Evolutionary conservation across 2,329 filamentous ascomycete species (phyloP).

Genomic region (Colletotrichum lindemuthianum): DNA sequence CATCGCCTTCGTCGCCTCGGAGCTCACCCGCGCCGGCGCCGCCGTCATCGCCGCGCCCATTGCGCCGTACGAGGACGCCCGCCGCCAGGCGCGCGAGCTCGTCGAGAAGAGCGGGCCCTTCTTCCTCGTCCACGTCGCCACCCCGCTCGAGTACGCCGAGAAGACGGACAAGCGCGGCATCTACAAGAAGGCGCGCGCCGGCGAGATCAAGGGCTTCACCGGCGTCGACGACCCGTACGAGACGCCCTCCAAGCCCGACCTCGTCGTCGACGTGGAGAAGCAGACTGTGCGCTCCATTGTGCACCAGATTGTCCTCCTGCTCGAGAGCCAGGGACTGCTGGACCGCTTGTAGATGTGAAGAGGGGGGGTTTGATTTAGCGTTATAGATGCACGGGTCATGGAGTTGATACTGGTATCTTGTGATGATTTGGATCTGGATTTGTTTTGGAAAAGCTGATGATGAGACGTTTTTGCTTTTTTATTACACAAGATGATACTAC

Average conservation of each 20-base stretch:
- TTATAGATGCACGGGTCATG: conserved; percentile 1
- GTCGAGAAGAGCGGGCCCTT: conserved; percentile 91
- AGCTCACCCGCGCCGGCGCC: conserved; percentile 91
- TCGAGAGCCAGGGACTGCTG: conserved; percentile 89
- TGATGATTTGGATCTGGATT: background rate
- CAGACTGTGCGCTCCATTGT: conserved; percentile 92
- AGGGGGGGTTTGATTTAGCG: conserved; percentile 5
- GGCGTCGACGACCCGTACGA: conserved; percentile 98
- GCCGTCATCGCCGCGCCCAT: conserved; percentile 98
- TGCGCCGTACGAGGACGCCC: conserved; percentile 85
- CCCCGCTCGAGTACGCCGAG: conserved; percentile 90
- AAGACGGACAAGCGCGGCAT: conserved; percentile 94
- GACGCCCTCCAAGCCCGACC: conserved; percentile 79
- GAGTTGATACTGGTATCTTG: conserved; percentile 8
- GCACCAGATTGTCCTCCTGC: conserved; percentile 93
- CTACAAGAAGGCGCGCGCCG: conserved; percentile 83
- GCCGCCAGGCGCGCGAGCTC: conserved; percentile 81
- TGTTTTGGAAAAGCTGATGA: background rate
- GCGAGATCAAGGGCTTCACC: conserved; percentile 98
- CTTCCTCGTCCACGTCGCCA: conserved; percentile 95
- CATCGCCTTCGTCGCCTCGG: conserved; percentile 94
- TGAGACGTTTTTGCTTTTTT: background rate
- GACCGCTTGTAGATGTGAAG: conserved; percentile 66
- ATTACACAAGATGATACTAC: background rate
- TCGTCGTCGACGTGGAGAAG: conserved; percentile 86